Conservation (phyloP, 1,284 basidiomycete genomes). For the Apiotrichum sp. region DNA sequence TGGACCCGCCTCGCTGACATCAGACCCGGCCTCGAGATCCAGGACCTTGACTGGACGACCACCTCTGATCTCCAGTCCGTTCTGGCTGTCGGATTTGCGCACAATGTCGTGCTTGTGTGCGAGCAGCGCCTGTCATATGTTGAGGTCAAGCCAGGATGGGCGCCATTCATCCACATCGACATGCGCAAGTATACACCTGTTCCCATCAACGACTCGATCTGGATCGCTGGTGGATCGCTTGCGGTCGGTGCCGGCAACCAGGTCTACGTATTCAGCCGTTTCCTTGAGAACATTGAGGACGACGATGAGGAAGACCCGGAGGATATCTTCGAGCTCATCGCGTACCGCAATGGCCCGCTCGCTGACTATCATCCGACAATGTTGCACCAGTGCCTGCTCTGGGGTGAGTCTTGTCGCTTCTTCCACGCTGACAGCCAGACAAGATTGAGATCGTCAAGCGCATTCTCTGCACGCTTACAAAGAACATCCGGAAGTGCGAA, state of each 20-base stretch:
- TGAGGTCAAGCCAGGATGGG: conserved; percentile 72
- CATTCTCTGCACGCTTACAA: conserved; percentile 63
- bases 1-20: no score
- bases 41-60: conserved; percentile 85
- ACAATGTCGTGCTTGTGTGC: conserved; percentile 71
- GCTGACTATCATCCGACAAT: conserved; percentile 87
- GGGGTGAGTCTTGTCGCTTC: conserved; percentile 44
- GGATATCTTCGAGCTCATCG: conserved; percentile 73
- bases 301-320: conserved; percentile 30
- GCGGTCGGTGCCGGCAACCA: conserved; percentile 63
- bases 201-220: conserved; percentile 76
- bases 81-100: conserved; percentile 74
- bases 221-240: conserved; percentile 72
- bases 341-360: conserved; percentile 72
- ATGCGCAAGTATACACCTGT: conserved; percentile 66
- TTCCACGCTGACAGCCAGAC: conserved; percentile 39
- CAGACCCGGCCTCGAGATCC: conserved; percentile 54
- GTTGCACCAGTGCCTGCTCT: conserved; percentile 80
- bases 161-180: conserved; percentile 64
- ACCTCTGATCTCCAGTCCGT: conserved; percentile 82
- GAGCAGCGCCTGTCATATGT: conserved; percentile 86
- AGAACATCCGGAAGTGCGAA: conserved; percentile 37
- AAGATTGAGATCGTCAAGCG: conserved; percentile 77
- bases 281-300: conserved; percentile 34
- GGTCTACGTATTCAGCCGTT: conserved; percentile 58